Percentiles rank a stretch among this genome's conserved stretches.
These are phyloP conservation scores for Takakia lepidozioides DNA, from an alignment of 225 moss, liverwort and hornwort species.

Conservation along the genomic window DNA sequence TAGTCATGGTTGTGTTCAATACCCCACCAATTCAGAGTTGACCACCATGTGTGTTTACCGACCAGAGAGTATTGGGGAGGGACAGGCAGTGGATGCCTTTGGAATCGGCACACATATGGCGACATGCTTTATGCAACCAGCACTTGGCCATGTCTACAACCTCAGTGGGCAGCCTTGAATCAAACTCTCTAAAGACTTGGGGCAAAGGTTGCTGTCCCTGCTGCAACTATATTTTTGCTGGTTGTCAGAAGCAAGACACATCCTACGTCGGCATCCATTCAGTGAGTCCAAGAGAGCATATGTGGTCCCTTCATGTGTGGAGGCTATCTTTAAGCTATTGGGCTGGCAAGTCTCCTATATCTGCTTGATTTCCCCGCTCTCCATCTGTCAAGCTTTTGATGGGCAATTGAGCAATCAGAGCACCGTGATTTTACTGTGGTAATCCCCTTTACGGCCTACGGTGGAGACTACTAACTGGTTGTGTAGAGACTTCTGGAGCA, in stretches of 20 bases:
- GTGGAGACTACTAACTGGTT: too few species aligned
- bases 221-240: too few species aligned
- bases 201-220: constrained; percentile 54
- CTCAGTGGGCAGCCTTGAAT: constrained; percentile 88
- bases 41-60: too few species aligned
- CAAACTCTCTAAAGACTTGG: constrained; percentile 81
- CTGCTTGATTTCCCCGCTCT: too few species aligned
- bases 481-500: too few species aligned
- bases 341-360: constrained; percentile 54
- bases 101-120: constrained; percentile 94
- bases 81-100: constrained; percentile 93
- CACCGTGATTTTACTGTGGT: too few species aligned
- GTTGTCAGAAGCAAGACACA: constrained; percentile 36
- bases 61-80: too few species aligned
- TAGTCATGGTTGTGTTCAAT: too few species aligned
- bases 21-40: too few species aligned
- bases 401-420: too few species aligned
- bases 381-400: too few species aligned
- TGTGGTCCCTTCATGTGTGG: constrained; percentile 79
- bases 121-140: constrained; percentile 85
- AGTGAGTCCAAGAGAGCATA: constrained; percentile 87
- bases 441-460: too few species aligned
- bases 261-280: constrained; percentile 94
- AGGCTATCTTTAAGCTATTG: constrained; percentile 91
- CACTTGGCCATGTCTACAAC: constrained; percentile 93